Percentiles rank a stretch among this genome's conserved stretches.
These are phyloP conservation scores for Maudiozyma humilis DNA, from an alignment of 1,139 yeast species.

Conservation along the genomic window DNA sequence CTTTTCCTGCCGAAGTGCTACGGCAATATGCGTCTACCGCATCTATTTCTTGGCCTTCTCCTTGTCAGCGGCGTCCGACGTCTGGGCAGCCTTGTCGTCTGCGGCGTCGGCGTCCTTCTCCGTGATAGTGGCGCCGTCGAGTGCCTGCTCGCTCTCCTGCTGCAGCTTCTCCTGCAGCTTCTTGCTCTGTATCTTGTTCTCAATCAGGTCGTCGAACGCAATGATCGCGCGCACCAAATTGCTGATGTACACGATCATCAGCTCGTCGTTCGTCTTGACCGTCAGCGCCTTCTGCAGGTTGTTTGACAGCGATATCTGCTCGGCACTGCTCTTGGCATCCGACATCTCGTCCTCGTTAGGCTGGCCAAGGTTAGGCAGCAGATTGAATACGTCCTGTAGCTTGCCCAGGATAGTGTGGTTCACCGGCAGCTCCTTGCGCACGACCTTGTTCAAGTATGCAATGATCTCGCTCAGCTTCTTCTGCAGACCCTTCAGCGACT, in stretches of 20 bases:
- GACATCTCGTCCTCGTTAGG: constrained; percentile 30
- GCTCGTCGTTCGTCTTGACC: constrained; percentile 86
- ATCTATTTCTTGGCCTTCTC: not conserved
- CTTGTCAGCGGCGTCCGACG: not conserved
- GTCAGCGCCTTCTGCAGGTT: constrained; percentile 76
- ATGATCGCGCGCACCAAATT: constrained; percentile 88
- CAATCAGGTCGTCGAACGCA: constrained; percentile 94
- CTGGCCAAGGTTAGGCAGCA: constrained; percentile 66
- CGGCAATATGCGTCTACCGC: no score
- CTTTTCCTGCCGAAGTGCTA: no score
- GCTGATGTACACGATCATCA: constrained; percentile 87
- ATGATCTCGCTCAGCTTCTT: constrained; percentile 75
- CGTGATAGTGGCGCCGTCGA: constrained; percentile 11
- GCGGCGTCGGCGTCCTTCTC: constrained; percentile 12
- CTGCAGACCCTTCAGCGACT: constrained; percentile 79
- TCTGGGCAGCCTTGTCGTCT: constrained; percentile 8
- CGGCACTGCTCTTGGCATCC: constrained; percentile 18
- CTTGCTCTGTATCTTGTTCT: constrained; percentile 83
- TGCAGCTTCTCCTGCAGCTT: constrained; percentile 37
- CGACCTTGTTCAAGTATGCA: constrained; percentile 67
- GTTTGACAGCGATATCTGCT: constrained; percentile 29
- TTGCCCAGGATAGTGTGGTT: constrained; percentile 88
- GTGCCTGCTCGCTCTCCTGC: constrained; percentile 15
- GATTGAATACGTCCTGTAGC: constrained; percentile 87
- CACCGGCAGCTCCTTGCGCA: constrained; percentile 64